Base-by-base conservation (phyloP, 2,329 filamentous ascomycete genomes). In the Aureobasidium sp. region DNA sequence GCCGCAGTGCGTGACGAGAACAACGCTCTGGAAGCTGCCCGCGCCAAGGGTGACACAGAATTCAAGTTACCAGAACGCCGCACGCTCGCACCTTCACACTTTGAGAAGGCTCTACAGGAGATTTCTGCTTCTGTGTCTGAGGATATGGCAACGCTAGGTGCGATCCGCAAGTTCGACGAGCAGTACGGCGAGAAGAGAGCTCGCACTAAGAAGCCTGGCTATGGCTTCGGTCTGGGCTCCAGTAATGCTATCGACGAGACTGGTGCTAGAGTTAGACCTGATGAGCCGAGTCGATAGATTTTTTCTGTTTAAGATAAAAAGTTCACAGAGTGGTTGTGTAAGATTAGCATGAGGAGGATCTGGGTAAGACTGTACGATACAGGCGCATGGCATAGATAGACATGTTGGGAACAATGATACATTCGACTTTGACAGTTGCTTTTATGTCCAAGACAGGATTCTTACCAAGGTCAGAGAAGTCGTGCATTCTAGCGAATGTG, bases 111-210 rank as follows among this genome's bases (percentile, higher is more conserved):
- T 2, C 80, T 96, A 68, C 83, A 85, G 68, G 92, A 97, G 74
- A 96, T 99, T 67, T 90, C 88, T 61, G 91, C 94, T 0, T 95
- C 90, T 68, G 92, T 97, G 66, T 92, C 85, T 68, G 93, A 97
- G 74, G 92, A 99, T 70, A 97, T 97, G 93, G 81, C 85, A 53
- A 90, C 85, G 36, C 78, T 99, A 64, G 84, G 85, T 66, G 89
- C 90, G 13, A 96, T 99, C 68, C 84, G 90, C 68, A 95, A 95
- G 75, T 99, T 97, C 70, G 94, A 99, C 71, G 90, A 96, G 76
- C 89, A 93, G 73, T 99, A 92, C 72, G 93, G 94, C 30, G 91
- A 96, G 71, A 83, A 87, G 39, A 87, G 85, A 69, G 84, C 82
- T 1, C 82, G 83, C 67, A 82, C 66, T 55, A 72, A 72, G 68